phyloP scores from a whole-genome alignment of 1,284 basidiomycete species.

The Ganoderma boninense region DNA sequence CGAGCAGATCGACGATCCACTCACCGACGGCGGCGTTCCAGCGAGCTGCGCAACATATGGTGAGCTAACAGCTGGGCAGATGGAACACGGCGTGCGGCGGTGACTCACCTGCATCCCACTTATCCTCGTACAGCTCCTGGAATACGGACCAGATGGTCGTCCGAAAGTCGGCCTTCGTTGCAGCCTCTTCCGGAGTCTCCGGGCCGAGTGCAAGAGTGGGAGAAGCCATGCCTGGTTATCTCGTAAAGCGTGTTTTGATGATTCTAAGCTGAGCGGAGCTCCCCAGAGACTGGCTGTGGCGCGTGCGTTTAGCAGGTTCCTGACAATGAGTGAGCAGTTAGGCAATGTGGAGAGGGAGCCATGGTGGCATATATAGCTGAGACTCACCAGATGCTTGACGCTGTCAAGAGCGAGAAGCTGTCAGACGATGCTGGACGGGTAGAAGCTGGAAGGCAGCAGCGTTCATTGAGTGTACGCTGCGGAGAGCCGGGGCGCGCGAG shows the following conservation, averaged over 20 bases:
- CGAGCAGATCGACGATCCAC: slow-evolving; percentile 15
- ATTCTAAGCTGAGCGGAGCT: slow-evolving; percentile 3
- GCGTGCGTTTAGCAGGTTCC: background rate
- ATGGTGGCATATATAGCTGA: slow-evolving; percentile 21
- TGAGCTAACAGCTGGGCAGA: background rate
- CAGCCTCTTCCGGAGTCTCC: slow-evolving; percentile 38
- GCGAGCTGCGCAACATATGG: slow-evolving; percentile 28
- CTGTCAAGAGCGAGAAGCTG: slow-evolving; percentile 32
- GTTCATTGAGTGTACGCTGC: slow-evolving; percentile 25
- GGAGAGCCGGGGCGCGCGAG: slow-evolving; percentile 17
- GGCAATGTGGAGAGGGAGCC: slow-evolving; percentile 5
- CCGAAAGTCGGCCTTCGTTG: slow-evolving; percentile 41
- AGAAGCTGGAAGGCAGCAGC: slow-evolving; percentile 15
- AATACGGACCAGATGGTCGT: slow-evolving; percentile 41
- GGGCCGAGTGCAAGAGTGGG: slow-evolving; percentile 8
- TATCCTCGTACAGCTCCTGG: slow-evolving; percentile 42
- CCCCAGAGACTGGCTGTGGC: background rate
- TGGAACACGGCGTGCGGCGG: background rate
- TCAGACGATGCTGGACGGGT: slow-evolving; percentile 24
- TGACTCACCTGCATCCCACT: slow-evolving; percentile 41
- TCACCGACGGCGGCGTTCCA: slow-evolving; percentile 41
- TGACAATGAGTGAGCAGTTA: background rate
- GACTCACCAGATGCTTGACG: slow-evolving; percentile 28
- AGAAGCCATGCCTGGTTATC: slow-evolving; percentile 3
- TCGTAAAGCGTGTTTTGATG: background rate